Percentiles rank a stretch among this genome's conserved stretches.
Conservation (phyloP, 352 stramenopile genomes). For the Pythium grandisporangium region DNA sequence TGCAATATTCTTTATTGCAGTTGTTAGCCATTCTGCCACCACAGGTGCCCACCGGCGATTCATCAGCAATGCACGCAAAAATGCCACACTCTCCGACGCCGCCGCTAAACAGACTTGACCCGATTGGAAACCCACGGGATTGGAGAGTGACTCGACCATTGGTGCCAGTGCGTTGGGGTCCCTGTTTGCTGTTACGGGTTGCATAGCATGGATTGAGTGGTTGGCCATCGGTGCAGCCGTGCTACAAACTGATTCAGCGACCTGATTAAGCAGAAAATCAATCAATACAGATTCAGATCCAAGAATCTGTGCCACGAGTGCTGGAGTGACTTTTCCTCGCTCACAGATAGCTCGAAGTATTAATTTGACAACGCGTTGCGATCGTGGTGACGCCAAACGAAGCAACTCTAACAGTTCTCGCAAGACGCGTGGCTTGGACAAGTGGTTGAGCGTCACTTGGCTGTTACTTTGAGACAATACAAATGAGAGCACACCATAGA, state of each 20-base stretch:
- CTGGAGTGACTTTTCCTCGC: conserved; percentile 55
- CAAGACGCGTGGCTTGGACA: conserved; percentile 52
- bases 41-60: conserved; percentile 49
- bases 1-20: conserved; percentile 63
- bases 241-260: conserved; percentile 79
- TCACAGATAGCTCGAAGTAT: conserved; percentile 64
- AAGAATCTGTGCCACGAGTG: conserved; percentile 57
- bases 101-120: conserved; percentile 72
- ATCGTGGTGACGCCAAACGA: conserved; percentile 62
- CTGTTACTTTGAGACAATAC: conserved; percentile 73
- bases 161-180: conserved; percentile 15
- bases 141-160: conserved; percentile 70
- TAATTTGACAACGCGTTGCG: conserved; percentile 76
- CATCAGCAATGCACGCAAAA: conserved; percentile 64
- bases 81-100: conserved; percentile 74
- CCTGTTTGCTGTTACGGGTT: no score
- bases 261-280: conserved; percentile 81
- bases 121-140: conserved; percentile 70
- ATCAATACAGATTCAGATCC: conserved; percentile 74
- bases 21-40: conserved; percentile 58
- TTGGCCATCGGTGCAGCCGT: conserved; percentile 54
- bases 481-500: conserved; percentile 67
- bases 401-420: conserved; percentile 73
- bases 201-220: conserved; percentile 20
- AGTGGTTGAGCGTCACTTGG: conserved; percentile 40